Base-by-base conservation (phyloP, 1,139 yeast genomes). In the Geotrichum aggregatum region DNA sequence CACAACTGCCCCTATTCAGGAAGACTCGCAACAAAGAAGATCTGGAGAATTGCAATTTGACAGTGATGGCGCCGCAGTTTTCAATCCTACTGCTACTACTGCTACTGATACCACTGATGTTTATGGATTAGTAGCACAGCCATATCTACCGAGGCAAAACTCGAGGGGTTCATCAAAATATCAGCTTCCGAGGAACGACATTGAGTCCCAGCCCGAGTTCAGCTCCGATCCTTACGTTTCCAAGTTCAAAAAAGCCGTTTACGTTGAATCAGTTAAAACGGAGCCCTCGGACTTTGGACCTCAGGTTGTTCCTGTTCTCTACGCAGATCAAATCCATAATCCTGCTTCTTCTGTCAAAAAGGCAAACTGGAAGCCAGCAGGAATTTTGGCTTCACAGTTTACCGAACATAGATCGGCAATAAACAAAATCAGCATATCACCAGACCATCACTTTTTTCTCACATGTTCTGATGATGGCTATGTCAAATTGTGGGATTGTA, bases 401-500 rank as follows among this genome's bases (percentile, higher is more conserved):
- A 69, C 73, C 28, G 87, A 83, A 49, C 86, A 82, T 59, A 69
- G 71, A 13, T 71, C 71, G 7, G 66, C 79, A 1, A 71, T 89
- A 11, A 82, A 76, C 24, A 71, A 83, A 43, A 67, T 89, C 8
- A 77, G 76, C 2, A 77, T 79, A 0, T 63, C 72, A 10, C 84
- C 88, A 0, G 81, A 84, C 42, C 77, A 80, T 19, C 78, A 78
- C 39, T 85, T 79, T 60, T 83, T 92, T 59, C 72, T 88, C 1
- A 83, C 94, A 0, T 96, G 91, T 2, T 86, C 94, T 3, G 84
- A 82, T 44, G 76, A 77, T 47, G 97, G 98, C 0, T 62, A 71
- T 1, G 63, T 92, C 44, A 83, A 80, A 58, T 68, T 92, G 0
- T 92, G 98, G 98, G 95, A 88, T 61, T 70, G 83, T 1, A 65